phyloP scores from a whole-genome alignment of 148 eudicot species.

The Pouteria glomerata region DNA sequence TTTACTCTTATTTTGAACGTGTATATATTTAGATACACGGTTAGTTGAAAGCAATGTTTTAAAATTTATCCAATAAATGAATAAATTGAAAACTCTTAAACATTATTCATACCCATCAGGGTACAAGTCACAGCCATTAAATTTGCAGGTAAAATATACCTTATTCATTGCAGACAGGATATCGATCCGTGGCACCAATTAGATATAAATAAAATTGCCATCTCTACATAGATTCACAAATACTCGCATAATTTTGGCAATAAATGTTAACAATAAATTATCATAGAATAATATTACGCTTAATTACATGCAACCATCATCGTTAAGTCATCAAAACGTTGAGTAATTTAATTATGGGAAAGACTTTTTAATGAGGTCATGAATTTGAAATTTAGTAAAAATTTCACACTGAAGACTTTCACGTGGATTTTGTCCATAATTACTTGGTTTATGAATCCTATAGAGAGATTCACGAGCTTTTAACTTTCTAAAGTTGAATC shows the following conservation, averaged over 20 bases:
- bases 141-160: neutral
- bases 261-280: no score
- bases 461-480: neutral
- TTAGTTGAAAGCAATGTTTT: neutral
- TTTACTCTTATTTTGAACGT: neutral
- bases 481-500: neutral
- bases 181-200: neutral
- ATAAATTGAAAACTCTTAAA: no score
- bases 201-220: neutral
- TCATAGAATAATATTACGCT: neutral
- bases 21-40: neutral
- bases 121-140: neutral
- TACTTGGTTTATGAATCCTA: no score
- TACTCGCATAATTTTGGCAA: neutral
- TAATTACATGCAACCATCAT: no score
- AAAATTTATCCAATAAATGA: no score
- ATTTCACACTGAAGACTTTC: no score
- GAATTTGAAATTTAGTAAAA: neutral
- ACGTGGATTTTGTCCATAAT: neutral
- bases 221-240: neutral
- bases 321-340: neutral
- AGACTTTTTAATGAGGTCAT: neutral
- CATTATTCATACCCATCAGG: no score
- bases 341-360: no score
- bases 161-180: neutral